Percentiles rank a stretch among this genome's conserved stretches.
phyloP scores from a whole-genome alignment of 257 asterid species.

The Salvia splendens region DNA sequence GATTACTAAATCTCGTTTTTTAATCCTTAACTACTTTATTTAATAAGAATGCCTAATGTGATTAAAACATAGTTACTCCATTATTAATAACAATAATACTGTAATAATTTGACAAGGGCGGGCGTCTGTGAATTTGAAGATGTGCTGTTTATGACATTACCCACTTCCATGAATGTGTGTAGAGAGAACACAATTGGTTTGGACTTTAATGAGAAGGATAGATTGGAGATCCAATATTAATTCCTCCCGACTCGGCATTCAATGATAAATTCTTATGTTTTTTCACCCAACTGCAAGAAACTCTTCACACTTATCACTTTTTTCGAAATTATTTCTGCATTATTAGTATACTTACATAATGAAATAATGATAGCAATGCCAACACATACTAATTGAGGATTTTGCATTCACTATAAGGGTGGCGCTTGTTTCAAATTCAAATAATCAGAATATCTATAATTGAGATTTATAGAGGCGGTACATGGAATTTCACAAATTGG shows the following conservation, averaged over 20 bases:
- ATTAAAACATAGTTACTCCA: too few species aligned
- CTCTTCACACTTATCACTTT: background rate
- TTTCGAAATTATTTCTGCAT: background rate
- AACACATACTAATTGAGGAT: background rate
- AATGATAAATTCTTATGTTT: background rate
- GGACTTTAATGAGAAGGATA: background rate
- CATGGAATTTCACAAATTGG: too few species aligned
- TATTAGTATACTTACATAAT: background rate
- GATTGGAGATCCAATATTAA: conserved; percentile 5
- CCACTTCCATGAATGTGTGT: conserved; percentile 4
- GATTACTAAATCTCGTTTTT: too few species aligned
- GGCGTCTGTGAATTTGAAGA: background rate
- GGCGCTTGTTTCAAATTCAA: background rate
- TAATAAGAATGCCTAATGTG: too few species aligned
- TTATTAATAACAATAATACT: too few species aligned
- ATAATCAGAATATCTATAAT: too few species aligned
- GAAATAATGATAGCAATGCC: background rate
- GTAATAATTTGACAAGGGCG: too few species aligned
- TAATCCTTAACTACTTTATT: too few species aligned
- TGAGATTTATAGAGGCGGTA: too few species aligned
- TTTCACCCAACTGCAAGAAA: background rate
- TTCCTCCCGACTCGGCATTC: background rate
- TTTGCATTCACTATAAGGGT: background rate
- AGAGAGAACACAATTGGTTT: background rate
- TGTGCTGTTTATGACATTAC: conserved; percentile 1